phyloP scores from a whole-genome alignment of 768 basidiomycete genomes.

The Leccinum uliginosum region DNA sequence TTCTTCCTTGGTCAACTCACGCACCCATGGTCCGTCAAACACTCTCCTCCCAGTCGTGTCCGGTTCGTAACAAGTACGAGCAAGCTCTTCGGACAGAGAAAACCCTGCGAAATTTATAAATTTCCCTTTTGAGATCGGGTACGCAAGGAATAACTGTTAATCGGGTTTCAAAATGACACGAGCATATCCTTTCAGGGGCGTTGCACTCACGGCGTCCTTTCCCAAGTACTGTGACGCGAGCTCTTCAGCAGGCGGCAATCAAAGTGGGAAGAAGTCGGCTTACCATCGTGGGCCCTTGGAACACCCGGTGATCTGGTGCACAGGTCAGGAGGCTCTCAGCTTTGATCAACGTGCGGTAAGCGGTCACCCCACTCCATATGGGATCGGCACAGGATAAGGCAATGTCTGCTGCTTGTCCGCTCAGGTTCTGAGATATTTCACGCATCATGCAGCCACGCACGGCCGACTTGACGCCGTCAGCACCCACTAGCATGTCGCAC shows the following conservation, averaged over 20 bases:
- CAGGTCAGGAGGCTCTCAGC: slow-evolving; percentile 41
- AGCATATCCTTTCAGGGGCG: background rate
- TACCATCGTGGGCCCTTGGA: slow-evolving; percentile 49
- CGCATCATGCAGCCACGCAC: slow-evolving; percentile 36
- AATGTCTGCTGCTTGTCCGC: slow-evolving; percentile 38
- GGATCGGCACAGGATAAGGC: slow-evolving; percentile 45
- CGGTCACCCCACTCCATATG: slow-evolving; percentile 54
- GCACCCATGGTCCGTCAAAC: slow-evolving; percentile 44
- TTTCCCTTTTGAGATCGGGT: slow-evolving; percentile 55
- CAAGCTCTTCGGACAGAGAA: slow-evolving; percentile 43
- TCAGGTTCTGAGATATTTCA: slow-evolving; percentile 29
- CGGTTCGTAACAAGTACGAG: slow-evolving; percentile 38
- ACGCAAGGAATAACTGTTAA: slow-evolving; percentile 52
- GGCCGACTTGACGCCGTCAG: slow-evolving; percentile 63
- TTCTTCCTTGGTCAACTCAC: slow-evolving; percentile 41
- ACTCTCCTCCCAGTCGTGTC: slow-evolving; percentile 11
- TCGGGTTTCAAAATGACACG: background rate
- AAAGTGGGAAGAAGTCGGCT: slow-evolving; percentile 6
- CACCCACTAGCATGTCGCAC: slow-evolving; percentile 66
- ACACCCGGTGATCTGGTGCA: slow-evolving; percentile 44
- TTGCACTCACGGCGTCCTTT: slow-evolving; percentile 38
- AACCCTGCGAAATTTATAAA: slow-evolving; percentile 64
- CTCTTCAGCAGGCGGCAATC: background rate
- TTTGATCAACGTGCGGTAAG: slow-evolving; percentile 58
- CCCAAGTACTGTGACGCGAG: slow-evolving; percentile 49